Percentiles rank a stretch among this genome's conserved stretches.
Evolutionary conservation across 2,329 filamentous ascomycete genomes (phyloP).

Genomic region (Cercospora beticola): DNA sequence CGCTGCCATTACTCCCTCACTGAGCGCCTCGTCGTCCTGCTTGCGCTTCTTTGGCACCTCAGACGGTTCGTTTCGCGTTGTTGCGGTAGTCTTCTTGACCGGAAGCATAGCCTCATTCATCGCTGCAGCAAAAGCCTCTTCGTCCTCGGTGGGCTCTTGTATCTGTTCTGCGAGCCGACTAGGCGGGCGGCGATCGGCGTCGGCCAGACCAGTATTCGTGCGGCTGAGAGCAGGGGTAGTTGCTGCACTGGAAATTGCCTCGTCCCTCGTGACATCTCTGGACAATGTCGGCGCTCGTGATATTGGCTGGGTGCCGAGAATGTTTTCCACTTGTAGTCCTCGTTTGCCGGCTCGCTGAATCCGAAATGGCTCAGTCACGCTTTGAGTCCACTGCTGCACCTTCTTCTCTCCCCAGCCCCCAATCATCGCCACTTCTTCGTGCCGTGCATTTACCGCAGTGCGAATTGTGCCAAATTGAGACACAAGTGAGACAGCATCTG

Average conservation of each 20-base stretch:
- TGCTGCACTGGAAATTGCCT: constrained; percentile 15
- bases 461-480: constrained; percentile 87
- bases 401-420: constrained; percentile 95
- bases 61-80: background rate
- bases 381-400: constrained; percentile 78
- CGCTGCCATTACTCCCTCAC: constrained; percentile 60
- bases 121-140: constrained; percentile 46
- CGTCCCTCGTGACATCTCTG: constrained; percentile 31
- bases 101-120: constrained; percentile 25
- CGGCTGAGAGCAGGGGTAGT: constrained; percentile 12
- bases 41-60: constrained; percentile 38
- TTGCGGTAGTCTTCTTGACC: background rate
- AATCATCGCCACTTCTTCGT: constrained; percentile 82
- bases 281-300: constrained; percentile 30
- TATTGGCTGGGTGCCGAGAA: constrained; percentile 29
- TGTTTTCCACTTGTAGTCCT: constrained; percentile 42
- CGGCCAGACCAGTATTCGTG: constrained; percentile 32
- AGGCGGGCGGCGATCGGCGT: constrained; percentile 41
- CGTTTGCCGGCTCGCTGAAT: constrained; percentile 67
- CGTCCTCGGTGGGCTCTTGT: constrained; percentile 42
- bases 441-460: constrained; percentile 80
- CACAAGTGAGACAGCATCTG: constrained; percentile 85
- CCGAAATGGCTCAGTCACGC: constrained; percentile 82
- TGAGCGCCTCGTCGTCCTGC: constrained; percentile 48
- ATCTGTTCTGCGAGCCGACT: constrained; percentile 36